Conservation (phyloP, 176 grass and related monocot genomes). For the Saccharum officinarum region DNA sequence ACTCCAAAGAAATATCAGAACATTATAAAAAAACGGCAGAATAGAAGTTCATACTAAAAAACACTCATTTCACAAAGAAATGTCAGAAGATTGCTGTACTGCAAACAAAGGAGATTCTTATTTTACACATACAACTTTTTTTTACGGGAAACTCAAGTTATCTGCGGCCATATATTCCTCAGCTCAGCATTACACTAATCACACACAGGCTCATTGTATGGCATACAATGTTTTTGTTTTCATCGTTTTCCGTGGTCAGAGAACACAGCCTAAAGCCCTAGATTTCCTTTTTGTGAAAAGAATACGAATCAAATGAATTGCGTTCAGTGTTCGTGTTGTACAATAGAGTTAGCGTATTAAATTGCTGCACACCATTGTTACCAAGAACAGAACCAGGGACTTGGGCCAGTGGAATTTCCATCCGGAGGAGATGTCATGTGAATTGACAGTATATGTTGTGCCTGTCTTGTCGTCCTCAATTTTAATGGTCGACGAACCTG, state of each 20-base stretch:
- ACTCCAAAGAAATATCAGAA: background rate
- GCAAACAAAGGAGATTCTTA: background rate
- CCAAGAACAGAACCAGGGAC: constrained; percentile 42
- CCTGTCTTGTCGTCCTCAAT: constrained; percentile 70
- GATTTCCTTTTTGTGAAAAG: constrained; percentile 42
- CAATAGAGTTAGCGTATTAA: constrained; percentile 39
- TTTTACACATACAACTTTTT: background rate
- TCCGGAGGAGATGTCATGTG: constrained; percentile 62
- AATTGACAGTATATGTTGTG: constrained; percentile 51
- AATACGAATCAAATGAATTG: constrained; percentile 53
- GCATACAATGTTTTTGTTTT: constrained; percentile 23
- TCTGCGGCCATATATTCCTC: constrained; percentile 18
- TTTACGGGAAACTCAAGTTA: background rate
- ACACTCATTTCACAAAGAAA: background rate
- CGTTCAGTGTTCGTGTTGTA: constrained; percentile 35
- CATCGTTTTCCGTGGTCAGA: constrained; percentile 23
- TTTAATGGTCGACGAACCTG: constrained; percentile 92
- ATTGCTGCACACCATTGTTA: constrained; percentile 47
- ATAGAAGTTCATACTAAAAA: background rate
- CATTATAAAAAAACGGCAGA: background rate
- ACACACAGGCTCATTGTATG: background rate
- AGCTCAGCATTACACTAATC: constrained; percentile 24
- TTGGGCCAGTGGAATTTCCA: constrained; percentile 49
- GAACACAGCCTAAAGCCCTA: constrained; percentile 44
- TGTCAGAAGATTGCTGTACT: background rate